Base-by-base conservation (phyloP, 2,329 filamentous ascomycete species). In the Colletotrichum truncatum region DNA sequence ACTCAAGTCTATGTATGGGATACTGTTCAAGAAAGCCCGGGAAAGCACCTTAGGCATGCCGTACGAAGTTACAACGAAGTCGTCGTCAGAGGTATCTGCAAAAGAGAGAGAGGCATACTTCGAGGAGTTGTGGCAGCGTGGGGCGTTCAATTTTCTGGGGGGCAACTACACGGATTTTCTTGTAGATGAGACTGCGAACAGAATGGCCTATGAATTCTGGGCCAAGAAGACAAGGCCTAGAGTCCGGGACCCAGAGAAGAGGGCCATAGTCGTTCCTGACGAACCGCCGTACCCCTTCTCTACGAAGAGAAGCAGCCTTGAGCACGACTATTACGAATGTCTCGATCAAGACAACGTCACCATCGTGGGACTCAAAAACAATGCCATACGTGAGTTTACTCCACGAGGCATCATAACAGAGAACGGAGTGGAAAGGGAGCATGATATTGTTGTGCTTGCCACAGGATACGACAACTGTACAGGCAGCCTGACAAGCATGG, bases 1-100 rank as follows among this genome's bases (percentile, higher is more conserved):
- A 25, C 70, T 69, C 6, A 80, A 79, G 43, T 69, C 69, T 0
- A 70, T 67, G 1, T 82, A 82, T 30, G 71, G 71, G 1, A 69
- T 75, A 7, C 71, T 86, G 7, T 87, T 85, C 70, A 75, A 77
- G 23, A 68, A 76, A 11, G 80, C 84, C 3, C 74, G 77, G 43
- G 80, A 71, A 12, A 84, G 75, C 14, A 85, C 84, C 67, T 79
- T 80, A 0, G 85, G 86, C 2, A 87, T 89, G 72, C 73, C 79
- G 5, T 86, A 83, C 66, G 81, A 85, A 54, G 68, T 74, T 16
- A 74, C 84, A 49, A 78, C 78, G 32, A 78, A 82, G 14, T 82
- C 81, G 0, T 80, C 79, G 16, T 76, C 81, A 18, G 80, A 81
- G 11, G 75, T 70, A 4, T 69, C 73, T 0, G 73, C 74, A 0